Evolutionary conservation across 805 yeast genomes (phyloP).

Genomic region (Starmerella floris): DNA sequence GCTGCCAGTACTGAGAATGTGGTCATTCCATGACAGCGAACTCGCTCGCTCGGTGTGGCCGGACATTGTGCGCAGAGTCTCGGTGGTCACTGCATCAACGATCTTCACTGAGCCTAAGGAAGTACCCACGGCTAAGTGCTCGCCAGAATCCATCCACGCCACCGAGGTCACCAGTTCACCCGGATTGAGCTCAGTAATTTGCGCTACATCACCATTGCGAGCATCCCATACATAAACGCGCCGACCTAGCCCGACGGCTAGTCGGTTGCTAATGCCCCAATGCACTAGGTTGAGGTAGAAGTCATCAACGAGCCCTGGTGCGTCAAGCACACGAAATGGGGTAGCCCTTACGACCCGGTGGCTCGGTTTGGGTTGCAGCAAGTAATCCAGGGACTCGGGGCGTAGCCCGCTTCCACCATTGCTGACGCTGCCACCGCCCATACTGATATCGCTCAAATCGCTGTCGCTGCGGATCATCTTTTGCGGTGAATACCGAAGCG

Average conservation of each 20-base stretch:
- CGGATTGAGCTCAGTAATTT: slow-evolving; percentile 59
- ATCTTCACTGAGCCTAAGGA: slow-evolving; percentile 77
- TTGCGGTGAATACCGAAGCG: slow-evolving; percentile 24
- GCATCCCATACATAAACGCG: slow-evolving; percentile 89
- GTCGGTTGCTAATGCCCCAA: slow-evolving; percentile 82
- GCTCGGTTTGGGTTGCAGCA: slow-evolving; percentile 71
- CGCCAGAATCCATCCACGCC: slow-evolving; percentile 89
- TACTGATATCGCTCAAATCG: slow-evolving; percentile 16
- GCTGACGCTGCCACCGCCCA: slow-evolving; percentile 9
- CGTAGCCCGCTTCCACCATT: slow-evolving; percentile 39
- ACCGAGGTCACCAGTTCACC: slow-evolving; percentile 68
- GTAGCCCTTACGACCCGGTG: slow-evolving; percentile 68
- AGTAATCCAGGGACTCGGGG: slow-evolving; percentile 66
- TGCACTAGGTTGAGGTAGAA: slow-evolving; percentile 84
- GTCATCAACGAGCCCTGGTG: slow-evolving; percentile 90
- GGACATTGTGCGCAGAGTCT: slow-evolving; percentile 79
- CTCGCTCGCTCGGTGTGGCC: slow-evolving; percentile 81
- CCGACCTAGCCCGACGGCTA: slow-evolving; percentile 83
- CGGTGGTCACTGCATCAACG: slow-evolving; percentile 77
- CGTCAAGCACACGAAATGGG: slow-evolving; percentile 87
- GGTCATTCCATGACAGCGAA: slow-evolving; percentile 88
- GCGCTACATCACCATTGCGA: slow-evolving; percentile 63
- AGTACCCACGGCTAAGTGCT: slow-evolving; percentile 89
- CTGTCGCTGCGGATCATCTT: slow-evolving; percentile 11
- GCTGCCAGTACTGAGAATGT: slow-evolving; percentile 74